A percentile compares a stretch with the other conserved stretches of the same genome.
Conservation (phyloP, 23 red algal species). For the Gracilaria gracilis region DNA sequence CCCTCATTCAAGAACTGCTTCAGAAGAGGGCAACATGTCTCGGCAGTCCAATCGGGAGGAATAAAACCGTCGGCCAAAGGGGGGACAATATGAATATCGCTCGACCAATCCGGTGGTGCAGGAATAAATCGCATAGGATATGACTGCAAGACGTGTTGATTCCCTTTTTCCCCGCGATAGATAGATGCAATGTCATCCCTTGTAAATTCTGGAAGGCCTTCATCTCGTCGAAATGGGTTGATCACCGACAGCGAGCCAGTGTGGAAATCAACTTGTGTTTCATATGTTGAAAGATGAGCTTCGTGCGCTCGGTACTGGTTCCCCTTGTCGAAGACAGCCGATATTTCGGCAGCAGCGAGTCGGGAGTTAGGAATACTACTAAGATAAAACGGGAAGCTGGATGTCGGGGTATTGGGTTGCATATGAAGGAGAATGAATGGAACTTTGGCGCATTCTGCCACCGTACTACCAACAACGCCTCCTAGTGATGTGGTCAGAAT, state of each 20-base stretch:
- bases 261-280: slow-evolving; percentile 15
- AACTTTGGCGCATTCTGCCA: neutral
- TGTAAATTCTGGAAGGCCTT: neutral
- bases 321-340: neutral
- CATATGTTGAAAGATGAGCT: slow-evolving; percentile 15
- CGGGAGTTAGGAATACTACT: neutral
- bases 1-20: neutral
- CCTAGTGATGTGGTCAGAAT: slow-evolving; percentile 11
- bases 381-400: slow-evolving; percentile 33
- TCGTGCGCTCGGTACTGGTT: neutral
- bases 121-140: slow-evolving; percentile 12
- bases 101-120: neutral
- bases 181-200: slow-evolving; percentile 12
- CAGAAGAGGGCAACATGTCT: slow-evolving; percentile 10
- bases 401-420: slow-evolving; percentile 39
- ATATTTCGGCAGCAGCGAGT: slow-evolving; percentile 5
- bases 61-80: slow-evolving; percentile 24
- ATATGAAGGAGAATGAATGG: slow-evolving; percentile 29
- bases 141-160: slow-evolving; percentile 13
- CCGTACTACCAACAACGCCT: neutral
- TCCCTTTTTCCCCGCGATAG: slow-evolving; percentile 3
- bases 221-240: slow-evolving; percentile 7
- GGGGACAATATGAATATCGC: neutral
- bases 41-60: slow-evolving; percentile 28
- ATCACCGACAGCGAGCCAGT: neutral